Conservation (phyloP, 139 green algal genomes). For the Eudorina sp. region DNA sequence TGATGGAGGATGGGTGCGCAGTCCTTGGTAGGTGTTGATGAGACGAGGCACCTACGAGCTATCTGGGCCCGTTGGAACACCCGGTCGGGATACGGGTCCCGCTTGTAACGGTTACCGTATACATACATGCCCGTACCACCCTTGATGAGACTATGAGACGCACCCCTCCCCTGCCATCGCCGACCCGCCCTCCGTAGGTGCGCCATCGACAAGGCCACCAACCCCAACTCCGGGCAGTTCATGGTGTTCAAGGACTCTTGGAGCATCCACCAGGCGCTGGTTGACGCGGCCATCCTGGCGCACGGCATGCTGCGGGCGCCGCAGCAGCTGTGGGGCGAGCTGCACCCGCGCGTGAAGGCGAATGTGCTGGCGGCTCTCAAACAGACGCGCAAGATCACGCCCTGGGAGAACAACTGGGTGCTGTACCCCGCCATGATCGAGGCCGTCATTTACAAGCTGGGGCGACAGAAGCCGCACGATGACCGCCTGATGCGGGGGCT, state of each 20-base stretch:
- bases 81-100: background rate
- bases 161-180: background rate
- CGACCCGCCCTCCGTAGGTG: background rate
- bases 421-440: background rate
- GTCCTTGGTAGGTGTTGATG: too few species aligned
- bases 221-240: background rate
- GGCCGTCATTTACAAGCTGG: background rate
- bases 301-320: conserved; percentile 1
- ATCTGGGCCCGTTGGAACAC: too few species aligned
- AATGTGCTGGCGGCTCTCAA: background rate
- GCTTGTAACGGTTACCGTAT: too few species aligned
- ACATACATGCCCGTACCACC: background rate
- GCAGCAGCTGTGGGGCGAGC: background rate
- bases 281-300: background rate
- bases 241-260: background rate
- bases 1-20: too few species aligned
- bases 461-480: background rate
- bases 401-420: background rate
- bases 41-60: too few species aligned
- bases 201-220: background rate
- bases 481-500: background rate
- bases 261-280: background rate
- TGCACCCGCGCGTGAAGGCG: background rate
- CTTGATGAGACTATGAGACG: background rate
- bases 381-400: background rate